Conservation (phyloP, 306 rosid genomes). For the Carpinus fangiana region DNA sequence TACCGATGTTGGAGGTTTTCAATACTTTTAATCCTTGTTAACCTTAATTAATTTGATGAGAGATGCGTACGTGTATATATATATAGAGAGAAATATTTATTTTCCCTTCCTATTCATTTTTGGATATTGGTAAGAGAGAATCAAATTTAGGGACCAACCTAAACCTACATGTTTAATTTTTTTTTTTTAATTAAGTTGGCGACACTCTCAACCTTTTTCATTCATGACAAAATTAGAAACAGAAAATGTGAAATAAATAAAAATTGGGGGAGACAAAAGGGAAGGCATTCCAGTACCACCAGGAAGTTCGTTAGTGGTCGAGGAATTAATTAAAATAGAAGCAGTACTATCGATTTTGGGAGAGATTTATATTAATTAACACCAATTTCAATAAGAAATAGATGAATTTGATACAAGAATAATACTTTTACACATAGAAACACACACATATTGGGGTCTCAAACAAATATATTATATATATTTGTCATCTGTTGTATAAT, state of each 20-base stretch:
- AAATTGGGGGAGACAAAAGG: neutral
- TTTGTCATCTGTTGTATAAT: no score
- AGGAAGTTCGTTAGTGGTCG: neutral
- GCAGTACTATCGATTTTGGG: neutral
- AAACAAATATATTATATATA: no score
- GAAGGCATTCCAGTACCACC: neutral
- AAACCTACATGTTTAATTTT: neutral
- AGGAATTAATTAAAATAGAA: neutral
- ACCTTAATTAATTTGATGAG: no score
- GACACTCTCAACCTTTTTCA: neutral
- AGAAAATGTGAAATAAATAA: neutral
- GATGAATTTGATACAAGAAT: neutral
- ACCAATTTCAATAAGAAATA: neutral
- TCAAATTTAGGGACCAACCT: slow-evolving; percentile 2
- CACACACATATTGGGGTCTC: no score
- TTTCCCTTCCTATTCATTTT: neutral
- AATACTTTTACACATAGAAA: no score
- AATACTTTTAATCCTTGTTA: neutral
- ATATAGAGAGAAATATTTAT: neutral
- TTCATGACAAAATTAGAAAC: neutral
- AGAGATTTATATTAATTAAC: neutral
- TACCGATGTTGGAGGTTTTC: slow-evolving; percentile 3
- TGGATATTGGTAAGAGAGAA: neutral
- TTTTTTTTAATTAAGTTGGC: neutral
- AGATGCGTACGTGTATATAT: no score